A percentile compares a stretch with the other conserved stretches of the same genome.
Conservation (phyloP, 2,329 filamentous ascomycete species). For the Fusarium sp. region DNA sequence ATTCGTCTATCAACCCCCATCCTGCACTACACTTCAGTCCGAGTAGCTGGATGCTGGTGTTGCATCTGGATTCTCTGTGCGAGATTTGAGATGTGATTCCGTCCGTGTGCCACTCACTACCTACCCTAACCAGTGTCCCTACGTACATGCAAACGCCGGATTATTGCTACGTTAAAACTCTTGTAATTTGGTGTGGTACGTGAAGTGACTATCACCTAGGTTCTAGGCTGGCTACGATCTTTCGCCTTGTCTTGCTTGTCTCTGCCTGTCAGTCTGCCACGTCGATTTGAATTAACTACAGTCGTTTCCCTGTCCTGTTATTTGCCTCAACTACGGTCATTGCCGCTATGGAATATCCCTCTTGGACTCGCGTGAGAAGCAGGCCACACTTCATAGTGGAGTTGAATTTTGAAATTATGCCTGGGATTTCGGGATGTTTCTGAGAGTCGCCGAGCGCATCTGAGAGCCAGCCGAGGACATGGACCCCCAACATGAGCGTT, state of each 20-base stretch:
- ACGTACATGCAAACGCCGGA: slow-evolving; percentile 14
- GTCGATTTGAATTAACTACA: slow-evolving; percentile 18
- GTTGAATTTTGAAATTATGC: slow-evolving; percentile 12
- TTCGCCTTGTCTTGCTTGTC: slow-evolving; percentile 1
- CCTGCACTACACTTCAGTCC: slow-evolving; percentile 24
- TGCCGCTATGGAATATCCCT: slow-evolving; percentile 10
- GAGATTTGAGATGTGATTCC: slow-evolving; percentile 35
- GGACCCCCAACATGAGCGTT: slow-evolving; percentile 12
- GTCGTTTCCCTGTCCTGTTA: slow-evolving; percentile 15
- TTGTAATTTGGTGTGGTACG: slow-evolving; percentile 8
- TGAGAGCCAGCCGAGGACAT: slow-evolving; percentile 19
- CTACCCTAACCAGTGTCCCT: slow-evolving; percentile 13
- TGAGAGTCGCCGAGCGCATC: slow-evolving; percentile 33
- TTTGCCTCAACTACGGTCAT: slow-evolving; percentile 24
- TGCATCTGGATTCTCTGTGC: slow-evolving; percentile 19
- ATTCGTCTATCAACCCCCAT: slow-evolving; percentile 37
- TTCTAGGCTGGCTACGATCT: slow-evolving; percentile 21
- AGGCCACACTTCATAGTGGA: slow-evolving; percentile 30
- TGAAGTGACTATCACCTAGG: neutral
- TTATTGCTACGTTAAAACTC: slow-evolving; percentile 1
- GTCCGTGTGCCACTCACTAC: slow-evolving; percentile 8
- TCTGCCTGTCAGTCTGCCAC: slow-evolving; percentile 11
- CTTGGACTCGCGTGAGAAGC: slow-evolving; percentile 38
- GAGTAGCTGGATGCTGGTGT: slow-evolving; percentile 37
- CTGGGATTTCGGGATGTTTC: slow-evolving; percentile 20